phyloP scores from a whole-genome alignment of 1,284 basidiomycete species.

The Moesziomyces sp. region DNA sequence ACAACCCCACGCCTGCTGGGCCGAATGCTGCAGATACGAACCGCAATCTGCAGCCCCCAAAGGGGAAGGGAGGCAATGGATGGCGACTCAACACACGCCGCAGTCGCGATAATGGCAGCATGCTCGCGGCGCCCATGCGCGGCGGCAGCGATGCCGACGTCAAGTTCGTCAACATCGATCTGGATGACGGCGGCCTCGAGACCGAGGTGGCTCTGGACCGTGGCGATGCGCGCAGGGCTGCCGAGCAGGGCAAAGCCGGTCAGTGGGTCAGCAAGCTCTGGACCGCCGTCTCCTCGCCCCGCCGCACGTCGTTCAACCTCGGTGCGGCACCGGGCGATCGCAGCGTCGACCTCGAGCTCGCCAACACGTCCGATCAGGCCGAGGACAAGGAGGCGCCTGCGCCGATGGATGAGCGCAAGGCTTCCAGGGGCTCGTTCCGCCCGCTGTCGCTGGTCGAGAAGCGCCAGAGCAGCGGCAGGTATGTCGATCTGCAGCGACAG shows the following conservation, averaged over 20 bases:
- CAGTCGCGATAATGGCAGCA: conserved; percentile 17
- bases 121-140: conserved; percentile 23
- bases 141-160: conserved; percentile 14
- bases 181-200: conserved; percentile 28
- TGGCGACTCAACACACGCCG: conserved; percentile 29
- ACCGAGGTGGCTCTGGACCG: conserved; percentile 21
- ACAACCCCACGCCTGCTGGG: conserved; percentile 49
- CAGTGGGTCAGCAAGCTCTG: conserved; percentile 49
- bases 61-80: conserved; percentile 26
- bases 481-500: conserved; percentile 13
- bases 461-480: conserved; percentile 30
- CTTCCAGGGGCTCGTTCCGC: conserved; percentile 26
- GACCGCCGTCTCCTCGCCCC: conserved; percentile 30
- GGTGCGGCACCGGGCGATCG: conserved; percentile 14
- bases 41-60: conserved; percentile 11
- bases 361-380: conserved; percentile 6
- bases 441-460: conserved; percentile 42
- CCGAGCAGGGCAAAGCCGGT: conserved; percentile 11
- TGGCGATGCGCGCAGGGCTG: conserved; percentile 2
- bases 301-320: conserved; percentile 15
- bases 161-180: conserved; percentile 46
- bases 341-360: conserved; percentile 34
- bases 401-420: conserved; percentile 10
- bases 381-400: conserved; percentile 1
- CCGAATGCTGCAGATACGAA: not conserved